Percentiles rank a stretch among this genome's conserved stretches.
These are phyloP conservation scores for Pisolithus microcarpus DNA, from an alignment of 768 basidiomycete genomes.

Conservation along the genomic window DNA sequence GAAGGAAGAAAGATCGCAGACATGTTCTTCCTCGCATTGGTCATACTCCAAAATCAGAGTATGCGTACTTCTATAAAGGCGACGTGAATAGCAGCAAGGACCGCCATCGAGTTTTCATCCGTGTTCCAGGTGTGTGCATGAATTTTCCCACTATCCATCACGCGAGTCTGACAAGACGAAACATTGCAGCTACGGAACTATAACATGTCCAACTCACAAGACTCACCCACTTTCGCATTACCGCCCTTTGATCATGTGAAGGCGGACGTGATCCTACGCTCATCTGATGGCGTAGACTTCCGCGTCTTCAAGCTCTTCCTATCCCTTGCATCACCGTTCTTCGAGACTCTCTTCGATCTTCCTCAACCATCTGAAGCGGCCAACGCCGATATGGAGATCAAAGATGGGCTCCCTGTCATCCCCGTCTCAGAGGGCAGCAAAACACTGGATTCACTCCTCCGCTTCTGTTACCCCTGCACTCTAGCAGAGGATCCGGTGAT, in stretches of 20 bases:
- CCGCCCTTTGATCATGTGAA: slow-evolving; percentile 18
- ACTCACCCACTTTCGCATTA: slow-evolving; percentile 9
- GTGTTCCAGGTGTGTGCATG: too few relatives aligned
- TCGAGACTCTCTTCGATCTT: slow-evolving; percentile 25
- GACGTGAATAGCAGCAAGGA: too few relatives aligned
- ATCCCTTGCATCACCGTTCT: slow-evolving; percentile 28
- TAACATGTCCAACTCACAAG: background rate
- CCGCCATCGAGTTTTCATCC: too few relatives aligned
- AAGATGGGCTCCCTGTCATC: slow-evolving; percentile 17
- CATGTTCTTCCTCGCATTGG: too few relatives aligned
- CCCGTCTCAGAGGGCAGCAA: slow-evolving; percentile 14
- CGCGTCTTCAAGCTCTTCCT: slow-evolving; percentile 27
- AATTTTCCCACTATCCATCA: too few relatives aligned
- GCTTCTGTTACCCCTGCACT: slow-evolving; percentile 23
- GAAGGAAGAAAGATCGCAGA: too few relatives aligned
- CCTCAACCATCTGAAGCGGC: slow-evolving; percentile 16
- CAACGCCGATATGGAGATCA: slow-evolving; percentile 5
- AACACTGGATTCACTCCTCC: slow-evolving; percentile 18
- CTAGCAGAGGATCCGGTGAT: slow-evolving; percentile 14
- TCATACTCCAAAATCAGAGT: too few relatives aligned
- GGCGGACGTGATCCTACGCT: slow-evolving; percentile 19
- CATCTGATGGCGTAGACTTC: slow-evolving; percentile 25
- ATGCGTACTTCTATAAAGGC: too few relatives aligned
- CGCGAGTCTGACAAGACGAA: background rate
- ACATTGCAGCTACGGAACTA: background rate